Evolutionary conservation across 2,329 filamentous ascomycete genomes (phyloP).

Genomic region (Aspergillus ustus): DNA sequence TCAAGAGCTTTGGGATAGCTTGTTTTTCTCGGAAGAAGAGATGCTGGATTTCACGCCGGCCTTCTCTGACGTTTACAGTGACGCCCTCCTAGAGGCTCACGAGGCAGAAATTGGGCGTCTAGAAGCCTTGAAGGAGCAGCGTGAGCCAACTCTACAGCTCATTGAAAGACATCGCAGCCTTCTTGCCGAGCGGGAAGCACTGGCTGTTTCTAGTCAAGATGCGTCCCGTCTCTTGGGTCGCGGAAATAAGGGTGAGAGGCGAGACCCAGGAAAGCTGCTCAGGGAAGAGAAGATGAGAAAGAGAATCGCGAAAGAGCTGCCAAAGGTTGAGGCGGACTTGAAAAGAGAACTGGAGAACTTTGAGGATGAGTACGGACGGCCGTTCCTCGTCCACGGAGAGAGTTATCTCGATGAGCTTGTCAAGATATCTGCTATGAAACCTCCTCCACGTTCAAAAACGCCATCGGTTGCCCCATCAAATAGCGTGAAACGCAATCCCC

Average conservation of each 20-base stretch:
- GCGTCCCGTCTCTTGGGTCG: conserved; percentile 90
- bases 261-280: conserved; percentile 90
- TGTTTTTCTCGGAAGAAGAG: conserved; percentile 97
- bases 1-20: conserved; percentile 90
- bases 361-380: conserved; percentile 92
- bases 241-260: conserved; percentile 88
- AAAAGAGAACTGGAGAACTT: conserved; percentile 79
- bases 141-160: conserved; percentile 78
- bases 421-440: conserved; percentile 66
- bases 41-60: conserved; percentile 98
- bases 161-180: conserved; percentile 83
- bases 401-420: conserved; percentile 85
- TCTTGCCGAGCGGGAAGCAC: conserved; percentile 82
- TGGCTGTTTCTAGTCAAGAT: conserved; percentile 90
- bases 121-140: conserved; percentile 82
- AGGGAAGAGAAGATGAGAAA: conserved; percentile 99
- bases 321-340: conserved; percentile 86
- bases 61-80: conserved; percentile 96
- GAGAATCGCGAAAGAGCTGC: conserved; percentile 92
- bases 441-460: conserved; percentile 58
- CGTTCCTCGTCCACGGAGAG: conserved; percentile 91
- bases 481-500: conserved; percentile 20
- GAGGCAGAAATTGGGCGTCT: conserved; percentile 87
- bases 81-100: conserved; percentile 91
- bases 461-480: conserved; percentile 40